A percentile compares a stretch with the other conserved stretches of the same genome.
Conservation (phyloP, 2,329 filamentous ascomycete genomes). For the Bertia moriformis region DNA sequence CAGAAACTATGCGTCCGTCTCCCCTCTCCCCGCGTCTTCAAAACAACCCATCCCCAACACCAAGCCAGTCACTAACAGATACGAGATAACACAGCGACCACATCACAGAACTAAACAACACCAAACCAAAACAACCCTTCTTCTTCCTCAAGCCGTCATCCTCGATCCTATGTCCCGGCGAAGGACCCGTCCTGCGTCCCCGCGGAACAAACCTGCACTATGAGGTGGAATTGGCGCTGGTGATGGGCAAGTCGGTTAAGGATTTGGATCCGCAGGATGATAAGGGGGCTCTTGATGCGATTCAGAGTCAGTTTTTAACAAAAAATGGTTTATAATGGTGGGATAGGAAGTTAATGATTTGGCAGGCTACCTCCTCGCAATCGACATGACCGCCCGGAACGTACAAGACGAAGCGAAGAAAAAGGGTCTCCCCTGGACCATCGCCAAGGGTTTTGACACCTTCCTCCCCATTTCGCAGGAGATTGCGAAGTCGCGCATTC, state of each 20-base stretch:
- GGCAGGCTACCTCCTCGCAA: slow-evolving; percentile 71
- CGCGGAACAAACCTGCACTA: slow-evolving; percentile 77
- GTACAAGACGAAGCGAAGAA: slow-evolving; percentile 93
- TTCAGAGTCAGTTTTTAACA: slow-evolving; percentile 46
- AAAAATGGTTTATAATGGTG: too few relatives aligned
- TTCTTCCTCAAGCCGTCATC: slow-evolving; percentile 96
- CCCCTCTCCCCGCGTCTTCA: slow-evolving; percentile 1
- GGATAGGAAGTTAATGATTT: too few relatives aligned
- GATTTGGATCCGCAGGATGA: slow-evolving; percentile 65
- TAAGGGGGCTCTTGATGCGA: slow-evolving; percentile 64
- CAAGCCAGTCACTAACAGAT: slow-evolving; percentile 7
- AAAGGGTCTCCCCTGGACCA: slow-evolving; percentile 90
- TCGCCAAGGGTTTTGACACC: slow-evolving; percentile 94
- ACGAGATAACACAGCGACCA: slow-evolving; percentile 54
- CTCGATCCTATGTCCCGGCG: slow-evolving; percentile 65
- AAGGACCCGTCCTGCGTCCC: slow-evolving; percentile 69
- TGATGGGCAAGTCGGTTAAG: slow-evolving; percentile 69
- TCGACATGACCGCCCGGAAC: slow-evolving; percentile 96
- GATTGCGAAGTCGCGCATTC: slow-evolving; percentile 67
- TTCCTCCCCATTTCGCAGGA: slow-evolving; percentile 77
- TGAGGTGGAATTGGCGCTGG: slow-evolving; percentile 82
- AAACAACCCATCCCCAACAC: background rate
- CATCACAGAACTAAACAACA: slow-evolving; percentile 78
- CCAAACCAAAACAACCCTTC: slow-evolving; percentile 83
- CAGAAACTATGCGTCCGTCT: slow-evolving; percentile 78